Evolutionary conservation across 2,329 filamentous ascomycete genomes (phyloP), one percentile per base, ranked within the genome.

Genomic region (Alternaria arborescens): DNA sequence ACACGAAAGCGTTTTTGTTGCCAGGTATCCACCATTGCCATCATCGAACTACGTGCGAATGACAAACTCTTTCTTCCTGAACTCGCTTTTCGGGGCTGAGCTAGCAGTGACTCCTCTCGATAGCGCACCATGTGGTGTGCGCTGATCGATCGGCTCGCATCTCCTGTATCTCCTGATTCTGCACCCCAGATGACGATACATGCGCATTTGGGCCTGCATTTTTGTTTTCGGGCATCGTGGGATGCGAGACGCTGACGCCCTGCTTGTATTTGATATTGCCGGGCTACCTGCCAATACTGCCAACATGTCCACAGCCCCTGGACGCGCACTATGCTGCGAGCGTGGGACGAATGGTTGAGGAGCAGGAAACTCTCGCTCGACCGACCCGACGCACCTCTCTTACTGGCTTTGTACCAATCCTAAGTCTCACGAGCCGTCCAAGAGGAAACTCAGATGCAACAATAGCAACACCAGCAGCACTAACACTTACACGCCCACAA

Each of bases 381-480:
- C 86, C 89, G 4, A 65, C 72, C 28, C 78, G 82, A 22, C 80
- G 82, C 18, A 79, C 75, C 42, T 82, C 83, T 6, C 82, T 82
- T 81, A 69, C 86, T 76, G 64, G 80, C 76, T 69, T 80, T 60
- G 77, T 83, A 1, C 89, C 89, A 0, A 87, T 85, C 38, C 81
- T 89, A 8, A 87, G 87, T 10, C 85, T 89, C 14, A 72, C 89
- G 12, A 82, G 79, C 59, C 71, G 72, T 8, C 64, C 74, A 36
- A 69, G 74, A 55, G 67, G 65, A 47, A 72, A 72, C 50, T 74
- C 72, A 8, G 67, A 72, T 22, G 61, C 62, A 28, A 59, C 67
- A 8, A 55, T 71, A 24, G 41, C 67, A 11, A 59, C 71, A 36
- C 43, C n/a, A n/a, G n/a, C 69, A 24, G 61, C 61, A 34, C 66